A percentile compares a stretch with the other conserved stretches of the same genome.
Conservation (phyloP, 2,329 filamentous ascomycete species). For the Calonectria henricotiae region DNA sequence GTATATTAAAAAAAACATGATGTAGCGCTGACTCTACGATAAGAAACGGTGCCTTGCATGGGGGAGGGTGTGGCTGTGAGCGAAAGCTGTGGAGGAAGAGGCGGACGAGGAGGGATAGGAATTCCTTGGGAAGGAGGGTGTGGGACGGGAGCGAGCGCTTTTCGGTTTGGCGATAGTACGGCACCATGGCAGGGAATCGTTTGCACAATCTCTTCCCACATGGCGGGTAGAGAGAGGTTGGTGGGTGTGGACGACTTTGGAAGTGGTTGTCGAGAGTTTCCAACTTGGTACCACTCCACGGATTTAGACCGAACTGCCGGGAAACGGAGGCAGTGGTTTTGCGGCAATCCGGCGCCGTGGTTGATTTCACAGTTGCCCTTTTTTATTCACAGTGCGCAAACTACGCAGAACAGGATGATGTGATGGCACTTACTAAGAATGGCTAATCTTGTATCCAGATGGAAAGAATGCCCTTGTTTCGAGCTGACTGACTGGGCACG, state of each 20-base stretch:
- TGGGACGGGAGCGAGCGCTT: conserved; percentile 13
- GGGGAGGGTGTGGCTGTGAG: conserved; percentile 17
- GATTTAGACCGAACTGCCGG: background rate
- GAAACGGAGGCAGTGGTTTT: background rate
- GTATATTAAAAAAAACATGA: conserved; percentile 32
- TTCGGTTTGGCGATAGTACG: background rate
- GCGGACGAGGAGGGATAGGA: too few relatives aligned
- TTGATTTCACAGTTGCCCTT: background rate
- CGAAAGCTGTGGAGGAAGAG: background rate
- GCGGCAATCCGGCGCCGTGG: background rate
- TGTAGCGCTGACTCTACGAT: conserved; percentile 29
- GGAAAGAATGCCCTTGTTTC: background rate
- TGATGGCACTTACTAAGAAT: background rate
- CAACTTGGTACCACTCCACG: background rate
- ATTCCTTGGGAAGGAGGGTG: conserved; percentile 2
- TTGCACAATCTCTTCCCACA: conserved; percentile 13
- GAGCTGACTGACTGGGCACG: background rate
- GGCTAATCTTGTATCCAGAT: background rate
- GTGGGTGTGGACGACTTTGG: background rate
- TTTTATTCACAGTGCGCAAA: background rate
- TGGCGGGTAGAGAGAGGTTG: background rate
- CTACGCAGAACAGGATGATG: background rate
- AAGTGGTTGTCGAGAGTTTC: background rate
- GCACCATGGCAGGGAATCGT: conserved; percentile 6
- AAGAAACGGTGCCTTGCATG: conserved; percentile 37